Evolutionary conservation across 164 flowering plant genomes (phyloP).

Genomic region (Sedum album): DNA sequence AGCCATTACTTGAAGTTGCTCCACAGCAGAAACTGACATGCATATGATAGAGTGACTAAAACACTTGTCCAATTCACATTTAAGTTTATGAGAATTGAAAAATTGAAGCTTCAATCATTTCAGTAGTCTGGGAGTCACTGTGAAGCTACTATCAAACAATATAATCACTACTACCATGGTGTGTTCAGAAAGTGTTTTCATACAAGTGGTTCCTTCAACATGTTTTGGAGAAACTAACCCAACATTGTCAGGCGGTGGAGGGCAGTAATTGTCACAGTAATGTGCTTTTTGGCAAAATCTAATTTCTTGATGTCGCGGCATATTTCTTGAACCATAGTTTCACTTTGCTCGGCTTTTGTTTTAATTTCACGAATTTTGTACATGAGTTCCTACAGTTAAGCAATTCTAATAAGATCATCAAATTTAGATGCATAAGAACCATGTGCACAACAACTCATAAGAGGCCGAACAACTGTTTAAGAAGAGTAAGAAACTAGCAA

Average conservation of each 20-base stretch:
- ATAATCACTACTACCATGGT: background rate
- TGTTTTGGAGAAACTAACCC: constrained; percentile 33
- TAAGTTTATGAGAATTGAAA: too few species aligned
- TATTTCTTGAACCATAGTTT: constrained; percentile 98
- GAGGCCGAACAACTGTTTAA: background rate
- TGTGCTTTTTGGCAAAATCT: constrained; percentile 97
- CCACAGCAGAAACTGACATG: constrained; percentile 88
- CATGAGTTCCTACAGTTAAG: constrained; percentile 72
- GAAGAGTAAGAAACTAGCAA: background rate
- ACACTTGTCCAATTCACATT: background rate
- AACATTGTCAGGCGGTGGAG: constrained; percentile 99
- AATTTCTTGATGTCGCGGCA: constrained; percentile 97
- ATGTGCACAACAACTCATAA: background rate
- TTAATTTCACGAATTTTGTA: constrained; percentile 90
- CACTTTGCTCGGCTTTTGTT: constrained; percentile 97
- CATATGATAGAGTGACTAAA: constrained; percentile 13
- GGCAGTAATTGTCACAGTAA: constrained; percentile 95
- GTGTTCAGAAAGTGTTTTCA: background rate
- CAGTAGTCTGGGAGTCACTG: background rate
- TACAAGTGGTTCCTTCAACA: background rate
- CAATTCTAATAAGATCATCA: too few species aligned
- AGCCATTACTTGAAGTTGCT: constrained; percentile 96
- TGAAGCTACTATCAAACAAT: too few species aligned
- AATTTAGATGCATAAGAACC: background rate
- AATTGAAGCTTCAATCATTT: too few species aligned